Evolutionary conservation across 257 asterid species (phyloP), one percentile per base, ranked within the genome.

Genomic region (Ehretia macrophylla): DNA sequence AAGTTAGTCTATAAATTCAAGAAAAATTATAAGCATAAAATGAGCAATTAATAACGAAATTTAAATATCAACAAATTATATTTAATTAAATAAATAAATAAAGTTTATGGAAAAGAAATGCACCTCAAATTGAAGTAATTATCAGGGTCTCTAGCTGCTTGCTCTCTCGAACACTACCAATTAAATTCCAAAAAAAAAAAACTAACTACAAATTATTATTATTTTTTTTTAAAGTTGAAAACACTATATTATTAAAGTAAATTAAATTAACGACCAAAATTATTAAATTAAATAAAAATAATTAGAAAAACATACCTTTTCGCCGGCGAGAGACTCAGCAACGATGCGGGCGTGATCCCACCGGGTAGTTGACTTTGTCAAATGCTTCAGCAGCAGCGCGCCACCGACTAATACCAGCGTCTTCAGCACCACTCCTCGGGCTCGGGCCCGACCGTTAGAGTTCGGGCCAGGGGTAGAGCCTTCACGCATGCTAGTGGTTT

Each of bases 51-150:
- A n/a, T n/a, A n/a, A n/a, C n/a, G n/a, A n/a, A n/a, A n/a, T n/a
- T 1, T 27, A 27, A 27, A 27, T 27, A 27, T 27, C 6, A 6
- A 27, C 3, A 27, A 1, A 27, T 27, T 27, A 27, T 6, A 27
- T 27, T 27, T 27, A 27, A 27, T 27, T 27, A 27, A 27, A 27
- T 27, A 27, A 27, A 27, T 27, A 14, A 42, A 42, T 42, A 10
- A 11, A 42, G 8, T 4, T 42, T 10, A 42, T 42, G 47, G 47
- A 49, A 42, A 27, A 42, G 47, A 42, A 1, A 14, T 42, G 47
- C 68, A 93, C 99, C 99, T 93, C 72, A 93, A 84, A 79, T 93
- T 89, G 82, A 93, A 93, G 76, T 77, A 93, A 75, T 85, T 93
- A 59, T 89, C 97, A 38, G 99, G 95, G 77, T 93, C 96, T 74